phyloP scores from a whole-genome alignment of 352 stramenopile species.

The Globisporangium lucens region DNA sequence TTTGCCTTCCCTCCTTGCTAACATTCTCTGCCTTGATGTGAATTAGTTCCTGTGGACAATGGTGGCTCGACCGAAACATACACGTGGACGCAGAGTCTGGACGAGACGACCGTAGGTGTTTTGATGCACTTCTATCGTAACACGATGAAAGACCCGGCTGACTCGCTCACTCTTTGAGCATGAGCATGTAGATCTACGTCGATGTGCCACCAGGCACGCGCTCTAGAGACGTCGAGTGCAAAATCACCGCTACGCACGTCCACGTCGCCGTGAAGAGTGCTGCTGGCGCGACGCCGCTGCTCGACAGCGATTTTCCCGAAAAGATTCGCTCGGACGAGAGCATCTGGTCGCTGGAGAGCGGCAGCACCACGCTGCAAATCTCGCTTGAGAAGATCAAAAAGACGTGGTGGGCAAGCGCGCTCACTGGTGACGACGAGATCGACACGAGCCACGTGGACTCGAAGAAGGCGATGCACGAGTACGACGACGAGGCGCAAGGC shows the following conservation, averaged over 20 bases:
- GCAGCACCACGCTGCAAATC: constrained; percentile 59
- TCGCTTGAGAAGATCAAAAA: constrained; percentile 96
- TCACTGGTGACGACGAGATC: constrained; percentile 93
- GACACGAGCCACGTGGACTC: constrained; percentile 97
- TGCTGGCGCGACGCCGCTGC: constrained; percentile 17
- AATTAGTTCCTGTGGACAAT: constrained; percentile 86
- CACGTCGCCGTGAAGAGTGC: constrained; percentile 74
- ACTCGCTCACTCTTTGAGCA: no score
- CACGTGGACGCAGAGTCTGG: constrained; percentile 97
- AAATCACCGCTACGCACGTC: constrained; percentile 86
- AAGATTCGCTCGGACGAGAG: constrained; percentile 96
- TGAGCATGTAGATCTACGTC: constrained; percentile 60
- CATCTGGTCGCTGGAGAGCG: constrained; percentile 94
- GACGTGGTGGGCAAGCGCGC: constrained; percentile 97
- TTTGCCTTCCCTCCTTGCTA: no score
- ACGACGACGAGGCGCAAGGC: constrained; percentile 96
- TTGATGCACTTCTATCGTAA: no score
- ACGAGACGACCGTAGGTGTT: constrained; percentile 88
- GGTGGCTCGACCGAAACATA: constrained; percentile 88
- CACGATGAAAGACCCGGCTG: background rate
- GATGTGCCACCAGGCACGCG: constrained; percentile 87
- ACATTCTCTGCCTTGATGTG: no score
- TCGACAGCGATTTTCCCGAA: constrained; percentile 90
- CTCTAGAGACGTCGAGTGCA: constrained; percentile 89
- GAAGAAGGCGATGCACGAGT: constrained; percentile 94